phyloP scores from a whole-genome alignment of 148 eudicot genomes.

The Linanthus parryae region DNA sequence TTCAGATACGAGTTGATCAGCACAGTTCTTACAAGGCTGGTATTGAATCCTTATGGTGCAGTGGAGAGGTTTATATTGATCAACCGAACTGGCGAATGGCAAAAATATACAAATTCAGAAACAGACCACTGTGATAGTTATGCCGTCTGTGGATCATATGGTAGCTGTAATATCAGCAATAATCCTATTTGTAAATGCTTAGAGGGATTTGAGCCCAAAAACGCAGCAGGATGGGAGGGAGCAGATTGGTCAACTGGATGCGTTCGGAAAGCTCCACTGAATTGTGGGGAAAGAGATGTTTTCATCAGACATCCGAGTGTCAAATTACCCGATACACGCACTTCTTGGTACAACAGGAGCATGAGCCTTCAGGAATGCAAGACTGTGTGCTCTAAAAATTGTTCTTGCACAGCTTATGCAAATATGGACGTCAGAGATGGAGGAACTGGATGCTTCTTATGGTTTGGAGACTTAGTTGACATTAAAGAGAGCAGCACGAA shows the following conservation, averaged over 20 bases:
- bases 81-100: neutral
- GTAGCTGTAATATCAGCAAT: conserved; percentile 2
- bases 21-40: conserved; percentile 4
- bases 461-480: conserved; percentile 20
- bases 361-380: conserved; percentile 15
- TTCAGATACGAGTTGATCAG: neutral
- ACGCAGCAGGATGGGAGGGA: neutral
- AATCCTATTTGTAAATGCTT: neutral
- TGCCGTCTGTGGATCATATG: neutral
- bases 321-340: conserved; percentile 13
- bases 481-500: conserved; percentile 2
- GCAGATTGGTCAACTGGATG: conserved; percentile 13
- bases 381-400: conserved; percentile 9
- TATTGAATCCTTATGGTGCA: neutral
- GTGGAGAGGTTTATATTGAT: neutral
- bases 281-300: conserved; percentile 5
- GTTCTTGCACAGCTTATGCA: conserved; percentile 22
- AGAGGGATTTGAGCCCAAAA: neutral
- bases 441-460: conserved; percentile 18
- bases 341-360: conserved; percentile 12
- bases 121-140: conserved; percentile 8
- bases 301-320: conserved; percentile 6
- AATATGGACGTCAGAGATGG: conserved; percentile 1
- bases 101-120: neutral
- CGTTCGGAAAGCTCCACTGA: neutral